phyloP scores from a whole-genome alignment of 257 asterid genomes.

The Solanum chaucha region DNA sequence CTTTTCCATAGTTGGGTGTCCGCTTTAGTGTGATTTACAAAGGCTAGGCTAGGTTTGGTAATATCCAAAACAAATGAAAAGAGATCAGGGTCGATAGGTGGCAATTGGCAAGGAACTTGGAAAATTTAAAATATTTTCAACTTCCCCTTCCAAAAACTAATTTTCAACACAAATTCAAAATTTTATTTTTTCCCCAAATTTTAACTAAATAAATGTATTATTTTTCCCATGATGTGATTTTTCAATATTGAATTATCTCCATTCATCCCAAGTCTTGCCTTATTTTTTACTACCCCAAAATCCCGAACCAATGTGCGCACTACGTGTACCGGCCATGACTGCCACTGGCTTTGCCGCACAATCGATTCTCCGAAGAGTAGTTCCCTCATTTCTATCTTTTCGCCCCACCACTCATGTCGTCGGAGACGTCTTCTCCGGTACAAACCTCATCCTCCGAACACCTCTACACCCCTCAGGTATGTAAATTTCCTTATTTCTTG shows the following conservation, averaged over 20 bases:
- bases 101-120: too few relatives aligned
- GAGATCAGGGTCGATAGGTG: too few relatives aligned
- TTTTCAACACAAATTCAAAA: background rate
- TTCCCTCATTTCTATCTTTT: constrained; percentile 13
- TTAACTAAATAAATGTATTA: background rate
- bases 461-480: constrained; percentile 49
- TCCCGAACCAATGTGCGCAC: constrained; percentile 10
- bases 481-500: background rate
- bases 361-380: constrained; percentile 20
- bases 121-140: too few relatives aligned
- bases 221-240: background rate
- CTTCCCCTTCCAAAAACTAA: too few relatives aligned
- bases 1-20: too few relatives aligned
- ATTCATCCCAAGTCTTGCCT: background rate
- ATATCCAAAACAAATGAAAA: too few relatives aligned
- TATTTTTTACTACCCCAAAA: background rate
- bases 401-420: constrained; percentile 8
- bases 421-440: constrained; percentile 6
- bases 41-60: too few relatives aligned
- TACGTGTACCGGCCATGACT: constrained; percentile 32
- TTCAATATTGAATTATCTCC: background rate
- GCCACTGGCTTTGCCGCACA: constrained; percentile 31
- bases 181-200: background rate
- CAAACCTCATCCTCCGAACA: constrained; percentile 15
- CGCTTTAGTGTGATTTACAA: too few relatives aligned